Evolutionary conservation across 2,329 filamentous ascomycete genomes (phyloP).

Genomic region (Myriosclerotinia scirpicola): DNA sequence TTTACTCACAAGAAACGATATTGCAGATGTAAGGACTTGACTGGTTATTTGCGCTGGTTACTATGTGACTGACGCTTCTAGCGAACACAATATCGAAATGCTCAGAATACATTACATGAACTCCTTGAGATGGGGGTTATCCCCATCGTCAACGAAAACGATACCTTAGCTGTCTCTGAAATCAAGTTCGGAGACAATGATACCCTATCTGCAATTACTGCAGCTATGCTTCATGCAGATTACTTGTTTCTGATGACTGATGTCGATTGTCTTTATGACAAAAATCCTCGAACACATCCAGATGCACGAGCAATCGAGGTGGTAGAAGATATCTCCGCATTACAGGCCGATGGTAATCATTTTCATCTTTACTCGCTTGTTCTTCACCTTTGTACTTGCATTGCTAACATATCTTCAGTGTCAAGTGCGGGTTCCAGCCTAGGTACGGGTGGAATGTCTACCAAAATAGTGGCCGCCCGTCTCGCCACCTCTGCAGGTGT

Average conservation of each 20-base stretch:
- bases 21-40: slow-evolving; percentile 70
- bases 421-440: slow-evolving; percentile 85
- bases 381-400: not conserved
- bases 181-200: slow-evolving; percentile 99
- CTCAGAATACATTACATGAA: slow-evolving; percentile 90
- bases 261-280: slow-evolving; percentile 95
- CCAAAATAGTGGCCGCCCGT: slow-evolving; percentile 91
- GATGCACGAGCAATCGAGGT: slow-evolving; percentile 89
- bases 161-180: slow-evolving; percentile 93
- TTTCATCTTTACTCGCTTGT: slow-evolving; percentile 1
- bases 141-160: slow-evolving; percentile 98
- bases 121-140: slow-evolving; percentile 93
- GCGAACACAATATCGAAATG: slow-evolving; percentile 92
- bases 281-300: slow-evolving; percentile 82
- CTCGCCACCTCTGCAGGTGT: slow-evolving; percentile 93
- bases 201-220: slow-evolving; percentile 92
- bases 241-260: slow-evolving; percentile 99
- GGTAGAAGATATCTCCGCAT: slow-evolving; percentile 79
- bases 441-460: slow-evolving; percentile 95
- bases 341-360: slow-evolving; percentile 72
- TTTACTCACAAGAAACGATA: slow-evolving; percentile 90
- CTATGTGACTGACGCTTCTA: slow-evolving; percentile 42
- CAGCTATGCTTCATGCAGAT: slow-evolving; percentile 95
- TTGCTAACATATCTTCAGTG: slow-evolving; percentile 49
- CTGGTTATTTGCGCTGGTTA: not conserved